Evolutionary conservation across 306 rosid species (phyloP).

Genomic region (Lathyrus tuberosus): DNA sequence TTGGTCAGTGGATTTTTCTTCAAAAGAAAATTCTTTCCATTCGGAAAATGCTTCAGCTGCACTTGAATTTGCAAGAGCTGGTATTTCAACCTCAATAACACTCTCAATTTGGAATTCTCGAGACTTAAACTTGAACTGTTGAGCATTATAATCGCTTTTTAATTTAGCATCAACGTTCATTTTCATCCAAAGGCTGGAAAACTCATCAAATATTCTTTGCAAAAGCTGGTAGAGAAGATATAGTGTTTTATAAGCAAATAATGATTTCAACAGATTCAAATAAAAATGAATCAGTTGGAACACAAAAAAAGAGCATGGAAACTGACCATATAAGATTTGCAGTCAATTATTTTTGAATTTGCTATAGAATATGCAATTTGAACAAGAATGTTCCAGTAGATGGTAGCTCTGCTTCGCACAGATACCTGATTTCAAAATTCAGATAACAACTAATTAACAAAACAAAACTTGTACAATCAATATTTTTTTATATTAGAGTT

Average conservation of each 20-base stretch:
- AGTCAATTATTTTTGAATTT: conserved; percentile 62
- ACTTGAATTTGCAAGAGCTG: conserved; percentile 45
- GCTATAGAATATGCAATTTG: conserved; percentile 65
- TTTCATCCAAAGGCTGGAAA: conserved; percentile 69
- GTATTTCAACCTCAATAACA: conserved; percentile 70
- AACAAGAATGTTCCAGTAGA: conserved; percentile 62
- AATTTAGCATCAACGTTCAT: conserved; percentile 58
- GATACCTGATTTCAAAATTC: conserved; percentile 56
- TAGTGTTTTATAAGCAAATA: conserved; percentile 34
- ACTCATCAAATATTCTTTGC: conserved; percentile 63
- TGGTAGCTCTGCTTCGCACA: conserved; percentile 54
- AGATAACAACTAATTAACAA: conserved; percentile 26
- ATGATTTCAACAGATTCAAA: conserved; percentile 13
- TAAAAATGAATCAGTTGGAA: conserved; percentile 25
- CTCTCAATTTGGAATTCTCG: conserved; percentile 71
- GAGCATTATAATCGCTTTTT: conserved; percentile 60
- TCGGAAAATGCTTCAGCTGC: conserved; percentile 57
- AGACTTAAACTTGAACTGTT: conserved; percentile 72
- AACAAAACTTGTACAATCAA: conserved; percentile 13
- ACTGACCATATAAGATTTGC: conserved; percentile 64
- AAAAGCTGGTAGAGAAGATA: conserved; percentile 58
- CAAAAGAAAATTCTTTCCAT: conserved; percentile 66
- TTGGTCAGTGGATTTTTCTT: conserved; percentile 40
- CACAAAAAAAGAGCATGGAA: conserved; percentile 17
- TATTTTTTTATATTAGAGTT: neutral